Conservation (phyloP, 75 land plant genomes). For the Selaginella tamariscina region DNA sequence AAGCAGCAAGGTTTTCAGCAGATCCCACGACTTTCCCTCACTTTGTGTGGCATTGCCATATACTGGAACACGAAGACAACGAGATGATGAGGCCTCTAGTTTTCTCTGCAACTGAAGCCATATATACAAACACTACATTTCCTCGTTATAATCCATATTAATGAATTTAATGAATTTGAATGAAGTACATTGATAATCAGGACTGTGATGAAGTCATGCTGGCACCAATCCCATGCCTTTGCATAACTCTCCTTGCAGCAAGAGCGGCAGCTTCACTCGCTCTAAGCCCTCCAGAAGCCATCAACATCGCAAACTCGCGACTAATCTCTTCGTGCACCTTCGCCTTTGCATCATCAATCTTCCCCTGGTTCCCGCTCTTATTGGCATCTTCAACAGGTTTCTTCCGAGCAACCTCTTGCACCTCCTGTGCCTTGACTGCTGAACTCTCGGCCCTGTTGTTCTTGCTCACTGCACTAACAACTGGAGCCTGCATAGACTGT, state of each 20-base stretch:
- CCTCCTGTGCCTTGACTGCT: neutral
- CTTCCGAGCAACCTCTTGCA: neutral
- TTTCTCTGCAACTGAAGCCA: neutral
- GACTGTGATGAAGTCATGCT: neutral
- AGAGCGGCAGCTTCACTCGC: slow-evolving; percentile 99
- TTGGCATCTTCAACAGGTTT: neutral
- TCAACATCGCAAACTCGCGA: slow-evolving; percentile 70
- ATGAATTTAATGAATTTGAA: too few relatives aligned
- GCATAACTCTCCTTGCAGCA: slow-evolving; percentile 76
- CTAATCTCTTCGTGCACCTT: slow-evolving; percentile 73
- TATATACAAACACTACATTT: neutral
- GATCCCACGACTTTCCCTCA: neutral
- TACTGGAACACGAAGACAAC: slow-evolving; percentile 9
- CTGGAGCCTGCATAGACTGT: too few relatives aligned
- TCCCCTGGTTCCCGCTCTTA: too few relatives aligned
- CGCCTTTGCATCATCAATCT: slow-evolving; percentile 47
- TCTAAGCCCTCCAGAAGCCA: slow-evolving; percentile 72
- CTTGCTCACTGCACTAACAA: too few relatives aligned
- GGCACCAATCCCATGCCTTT: slow-evolving; percentile 46
- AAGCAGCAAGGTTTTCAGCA: neutral
- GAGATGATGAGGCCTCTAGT: slow-evolving; percentile 10
- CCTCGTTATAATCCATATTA: neutral
- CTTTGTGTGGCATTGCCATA: slow-evolving; percentile 14
- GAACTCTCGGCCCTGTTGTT: neutral
- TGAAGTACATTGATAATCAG: too few relatives aligned